Conservation (phyloP, 169 alveolate genomes). For the Plasmodium yoelii region DNA sequence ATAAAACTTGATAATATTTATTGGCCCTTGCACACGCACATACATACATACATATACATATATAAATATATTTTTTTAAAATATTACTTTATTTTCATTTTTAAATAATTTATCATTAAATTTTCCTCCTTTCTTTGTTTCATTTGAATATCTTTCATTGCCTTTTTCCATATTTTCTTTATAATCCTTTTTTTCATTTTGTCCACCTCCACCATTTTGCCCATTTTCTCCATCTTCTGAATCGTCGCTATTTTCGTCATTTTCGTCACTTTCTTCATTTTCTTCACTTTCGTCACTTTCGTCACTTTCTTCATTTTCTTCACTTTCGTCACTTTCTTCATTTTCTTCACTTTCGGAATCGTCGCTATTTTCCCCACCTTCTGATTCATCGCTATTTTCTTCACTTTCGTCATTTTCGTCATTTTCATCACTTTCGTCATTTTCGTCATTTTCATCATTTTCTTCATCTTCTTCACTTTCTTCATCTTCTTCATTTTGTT, state of each 20-base stretch:
- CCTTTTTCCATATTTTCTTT: neutral
- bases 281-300: conserved; percentile 23
- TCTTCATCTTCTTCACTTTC: neutral
- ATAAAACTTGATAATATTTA: too few species aligned
- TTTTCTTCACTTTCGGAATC: neutral
- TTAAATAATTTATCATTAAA: conserved; percentile 1
- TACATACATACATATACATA: too few species aligned
- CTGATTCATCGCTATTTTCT: neutral
- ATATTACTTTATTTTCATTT: neutral
- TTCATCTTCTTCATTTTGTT: conserved; percentile 5
- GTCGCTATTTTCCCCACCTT: neutral
- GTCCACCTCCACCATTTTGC: neutral
- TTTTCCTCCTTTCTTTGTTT: conserved; percentile 3
- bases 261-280: neutral
- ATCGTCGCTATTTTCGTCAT: neutral
- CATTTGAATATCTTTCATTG: conserved; percentile 24
- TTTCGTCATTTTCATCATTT: neutral
- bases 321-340: neutral
- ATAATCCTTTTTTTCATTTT: neutral
- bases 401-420: neutral
- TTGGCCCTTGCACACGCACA: too few species aligned
- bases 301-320: neutral
- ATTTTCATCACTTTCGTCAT: conserved; percentile 7
- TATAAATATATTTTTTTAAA: too few species aligned
- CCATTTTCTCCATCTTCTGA: conserved; percentile 5